Base-by-base conservation (phyloP, 1,139 yeast genomes). In the Debaryomyces robertsiae region DNA sequence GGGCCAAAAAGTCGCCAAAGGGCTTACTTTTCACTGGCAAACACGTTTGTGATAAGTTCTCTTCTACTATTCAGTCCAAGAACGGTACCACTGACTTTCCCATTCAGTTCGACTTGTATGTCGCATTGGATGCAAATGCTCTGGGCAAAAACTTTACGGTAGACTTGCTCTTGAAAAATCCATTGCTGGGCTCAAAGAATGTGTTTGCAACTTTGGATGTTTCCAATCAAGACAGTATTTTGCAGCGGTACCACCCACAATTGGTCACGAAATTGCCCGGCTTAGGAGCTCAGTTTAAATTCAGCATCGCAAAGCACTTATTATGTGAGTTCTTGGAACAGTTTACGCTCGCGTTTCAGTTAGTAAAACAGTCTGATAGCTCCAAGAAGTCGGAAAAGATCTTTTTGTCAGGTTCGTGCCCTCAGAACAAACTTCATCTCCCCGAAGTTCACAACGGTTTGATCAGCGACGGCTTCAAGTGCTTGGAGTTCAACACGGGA, bases 401-500 rank as follows among this genome's bases (percentile, higher is more conserved):
- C 40, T 54, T 55, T 42, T 46, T 55, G 24, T 53, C 47, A 18
- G 58, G 57, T 7, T 53, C 57, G 2, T 55, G 56, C 42, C 53
- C 50, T 27, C 44, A 42, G 36, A 52, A 53, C 41, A 36, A 41
- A 36, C 39, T 39, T 28, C 49, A 46, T 41, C 44, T 49, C 38
- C 54, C 54, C 7, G 52, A 49, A 4, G 50, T 40, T 19, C 46
- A 52, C 36, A 28, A 42, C 18, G 24, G 38, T 6, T 47, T 50
- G 30, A 29, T 52, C 18, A 34, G 24, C 30, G 46, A 52, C 29
- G 56, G 58, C 2, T 55, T 43, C 43, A 49, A 54, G 44, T 55
- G 60, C 42, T 52, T 51, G 10, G 58, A 54, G 38, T 55, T 54
- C 43, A 55, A 54, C 39, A 48, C 55, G 13, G 58, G 54, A 2